Evolutionary conservation across 805 yeast genomes (phyloP), one percentile per base, ranked within the genome.

Genomic region (Babjeviella inositovora): DNA sequence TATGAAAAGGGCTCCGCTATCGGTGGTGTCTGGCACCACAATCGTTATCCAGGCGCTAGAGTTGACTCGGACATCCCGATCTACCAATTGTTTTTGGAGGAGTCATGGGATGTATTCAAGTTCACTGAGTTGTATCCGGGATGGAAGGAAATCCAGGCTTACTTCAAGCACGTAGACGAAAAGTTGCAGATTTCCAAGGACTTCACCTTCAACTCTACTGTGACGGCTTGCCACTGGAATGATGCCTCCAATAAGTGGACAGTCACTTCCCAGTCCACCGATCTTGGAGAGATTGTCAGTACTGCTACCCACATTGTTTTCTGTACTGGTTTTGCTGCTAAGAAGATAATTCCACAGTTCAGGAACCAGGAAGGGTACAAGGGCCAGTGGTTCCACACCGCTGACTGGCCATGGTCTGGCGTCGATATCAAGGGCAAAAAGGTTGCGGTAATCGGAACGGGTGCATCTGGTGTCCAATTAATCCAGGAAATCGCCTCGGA

Each of bases 41-140:
- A 31, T 22, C 22, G 27, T 5, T 34, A 34, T 21, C 37, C 39
- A 14, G 39, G 39, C 11, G 35, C 47, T 5, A 29, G 46, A 10
- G 47, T 43, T 19, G 50, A 43, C 29, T 31, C 40, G 9, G 34
- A 30, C 7, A 32, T 35, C 8, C 50, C 48, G 3, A 22, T 29
- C 13, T 43, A 44, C 25, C 41, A 42, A 24, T 28, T 43, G 10
- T 25, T 30, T 16, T 29, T 37, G 19, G 36, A 41, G 7, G 45
- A 43, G 25, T 26, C 37, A 13, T 39, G 36, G 26, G 26, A 32
- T 20, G 28, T 29, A 16, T 44, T 43, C 40, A 24, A 28, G n/a
- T 44, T 43, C 39, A 18, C 32, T n/a, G 36, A 28, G 22, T 28
- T 32, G 17, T 44, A 27, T 22, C 47, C 49, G 8, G 39, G 28